These are phyloP conservation scores for Hippophae rhamnoides DNA, from an alignment of 306 rosid genomes.

Conservation along the genomic window DNA sequence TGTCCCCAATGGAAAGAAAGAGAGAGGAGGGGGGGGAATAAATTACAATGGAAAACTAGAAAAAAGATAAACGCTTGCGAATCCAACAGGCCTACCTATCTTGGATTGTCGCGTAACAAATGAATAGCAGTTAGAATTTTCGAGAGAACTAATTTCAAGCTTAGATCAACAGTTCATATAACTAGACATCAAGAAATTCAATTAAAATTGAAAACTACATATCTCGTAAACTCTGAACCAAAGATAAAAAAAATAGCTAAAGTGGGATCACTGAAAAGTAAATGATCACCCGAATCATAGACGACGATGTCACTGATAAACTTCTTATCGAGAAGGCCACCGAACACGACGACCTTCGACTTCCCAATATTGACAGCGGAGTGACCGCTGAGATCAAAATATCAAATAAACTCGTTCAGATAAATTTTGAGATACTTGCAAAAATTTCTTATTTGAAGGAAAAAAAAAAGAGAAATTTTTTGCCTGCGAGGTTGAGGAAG, in stretches of 20 bases:
- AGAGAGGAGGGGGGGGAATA: too few species aligned
- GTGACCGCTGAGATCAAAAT: conserved; percentile 61
- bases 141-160: too few species aligned
- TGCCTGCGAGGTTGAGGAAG: conserved; percentile 83
- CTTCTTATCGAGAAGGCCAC: conserved; percentile 82
- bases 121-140: too few species aligned
- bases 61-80: too few species aligned
- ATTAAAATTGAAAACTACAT: conserved; percentile 1
- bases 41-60: too few species aligned
- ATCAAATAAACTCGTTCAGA: not conserved
- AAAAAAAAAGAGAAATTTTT: not conserved
- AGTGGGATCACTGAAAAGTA: not conserved
- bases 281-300: conserved; percentile 55
- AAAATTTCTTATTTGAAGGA: not conserved
- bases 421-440: not conserved
- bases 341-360: conserved; percentile 87
- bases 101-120: too few species aligned
- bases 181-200: not conserved
- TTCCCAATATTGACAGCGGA: conserved; percentile 71
- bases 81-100: too few species aligned
- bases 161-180: too few species aligned
- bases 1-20: too few species aligned
- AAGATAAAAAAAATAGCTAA: not conserved
- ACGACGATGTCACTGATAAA: conserved; percentile 66
- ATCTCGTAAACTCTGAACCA: not conserved